Conservation (phyloP, 2,329 filamentous ascomycete species). For the Saccharata proteae region DNA sequence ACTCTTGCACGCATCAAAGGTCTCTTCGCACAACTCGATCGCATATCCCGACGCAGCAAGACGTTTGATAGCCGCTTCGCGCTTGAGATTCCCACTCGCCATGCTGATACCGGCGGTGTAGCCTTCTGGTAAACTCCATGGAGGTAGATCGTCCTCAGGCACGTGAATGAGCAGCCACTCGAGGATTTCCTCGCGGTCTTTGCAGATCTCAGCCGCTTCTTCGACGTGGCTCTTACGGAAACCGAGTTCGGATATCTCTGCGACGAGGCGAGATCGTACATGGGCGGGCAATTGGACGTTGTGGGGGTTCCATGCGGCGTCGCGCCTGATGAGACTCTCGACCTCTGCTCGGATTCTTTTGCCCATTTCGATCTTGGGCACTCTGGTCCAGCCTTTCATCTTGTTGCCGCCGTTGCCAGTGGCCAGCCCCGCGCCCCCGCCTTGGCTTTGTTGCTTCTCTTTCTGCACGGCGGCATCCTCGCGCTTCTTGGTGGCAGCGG, state of each 20-base stretch:
- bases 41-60: slow-evolving; percentile 77
- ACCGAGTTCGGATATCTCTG: slow-evolving; percentile 64
- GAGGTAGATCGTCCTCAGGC: slow-evolving; percentile 89
- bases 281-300: slow-evolving; percentile 49
- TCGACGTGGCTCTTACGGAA: slow-evolving; percentile 84
- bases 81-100: slow-evolving; percentile 66
- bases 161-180: slow-evolving; percentile 97
- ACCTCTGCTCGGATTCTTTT: slow-evolving; percentile 65
- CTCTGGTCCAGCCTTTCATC: slow-evolving; percentile 68
- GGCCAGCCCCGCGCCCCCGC: slow-evolving; percentile 17
- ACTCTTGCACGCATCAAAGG: slow-evolving; percentile 56
- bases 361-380: slow-evolving; percentile 89
- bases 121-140: slow-evolving; percentile 81
- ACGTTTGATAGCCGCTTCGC: slow-evolving; percentile 71
- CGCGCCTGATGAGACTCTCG: slow-evolving; percentile 64
- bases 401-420: slow-evolving; percentile 22
- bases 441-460: slow-evolving; percentile 38
- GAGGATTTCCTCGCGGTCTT: slow-evolving; percentile 80
- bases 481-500: slow-evolving; percentile 65
- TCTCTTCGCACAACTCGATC: slow-evolving; percentile 65
- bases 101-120: slow-evolving; percentile 86
- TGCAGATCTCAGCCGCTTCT: slow-evolving; percentile 78
- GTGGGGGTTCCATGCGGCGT: slow-evolving; percentile 80
- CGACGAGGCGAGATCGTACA: slow-evolving; percentile 50
- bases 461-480: slow-evolving; percentile 53